Conservation (phyloP, 148 eudicot genomes). For the Linanthus parryae region DNA sequence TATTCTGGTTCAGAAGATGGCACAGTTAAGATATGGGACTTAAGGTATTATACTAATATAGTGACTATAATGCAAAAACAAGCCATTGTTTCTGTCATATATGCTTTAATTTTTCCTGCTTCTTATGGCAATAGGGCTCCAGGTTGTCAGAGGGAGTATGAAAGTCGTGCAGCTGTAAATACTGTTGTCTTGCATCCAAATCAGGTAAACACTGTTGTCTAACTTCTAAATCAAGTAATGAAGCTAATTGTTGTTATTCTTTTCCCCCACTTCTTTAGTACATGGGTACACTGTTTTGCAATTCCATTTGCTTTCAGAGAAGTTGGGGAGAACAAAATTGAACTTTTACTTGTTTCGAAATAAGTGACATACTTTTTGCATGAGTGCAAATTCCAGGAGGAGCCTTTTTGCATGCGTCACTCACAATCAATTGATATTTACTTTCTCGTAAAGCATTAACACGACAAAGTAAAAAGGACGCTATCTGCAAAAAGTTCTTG, state of each 20-base stretch:
- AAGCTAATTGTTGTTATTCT: background rate
- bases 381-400: too few species aligned
- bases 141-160: conserved; percentile 97
- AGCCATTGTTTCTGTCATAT: background rate
- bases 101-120: background rate
- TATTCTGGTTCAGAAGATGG: conserved; percentile 99
- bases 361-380: too few species aligned
- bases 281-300: background rate
- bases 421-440: too few species aligned
- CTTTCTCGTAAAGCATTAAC: too few species aligned
- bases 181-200: conserved; percentile 97
- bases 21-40: conserved; percentile 98
- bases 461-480: too few species aligned
- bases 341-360: too few species aligned
- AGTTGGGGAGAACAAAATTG: too few species aligned
- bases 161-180: conserved; percentile 98
- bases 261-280: background rate
- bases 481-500: too few species aligned
- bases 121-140: conserved; percentile 56
- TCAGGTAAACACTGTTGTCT: too few species aligned
- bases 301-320: background rate
- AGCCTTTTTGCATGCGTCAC: too few species aligned
- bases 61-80: too few species aligned
- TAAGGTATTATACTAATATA: conserved; percentile 42
- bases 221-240: too few species aligned